Percentiles rank a stretch among this genome's conserved stretches.
Evolutionary conservation across 495 filamentous ascomycete species (phyloP).

Genomic region (Lophiotrema nucula): DNA sequence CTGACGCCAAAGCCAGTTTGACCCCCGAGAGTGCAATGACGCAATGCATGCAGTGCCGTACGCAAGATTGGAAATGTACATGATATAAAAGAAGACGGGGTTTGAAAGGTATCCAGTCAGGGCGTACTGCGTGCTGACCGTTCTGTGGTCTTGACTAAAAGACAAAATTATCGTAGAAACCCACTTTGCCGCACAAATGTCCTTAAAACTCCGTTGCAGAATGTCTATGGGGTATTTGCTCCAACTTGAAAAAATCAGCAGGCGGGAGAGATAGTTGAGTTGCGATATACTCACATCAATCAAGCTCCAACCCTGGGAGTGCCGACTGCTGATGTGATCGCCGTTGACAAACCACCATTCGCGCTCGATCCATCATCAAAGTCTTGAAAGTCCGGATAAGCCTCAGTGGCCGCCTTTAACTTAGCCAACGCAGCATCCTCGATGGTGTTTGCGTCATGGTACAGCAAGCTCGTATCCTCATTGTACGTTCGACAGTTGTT

Average conservation of each 20-base stretch:
- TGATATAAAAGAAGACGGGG: neutral
- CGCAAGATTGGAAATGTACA: neutral
- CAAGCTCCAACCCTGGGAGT: conserved; percentile 72
- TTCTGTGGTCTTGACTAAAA: neutral
- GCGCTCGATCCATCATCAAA: conserved; percentile 58
- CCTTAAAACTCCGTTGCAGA: neutral
- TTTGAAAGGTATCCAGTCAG: neutral
- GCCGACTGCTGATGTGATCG: conserved; percentile 60
- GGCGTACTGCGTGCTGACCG: neutral
- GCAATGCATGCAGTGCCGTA: too few relatives aligned
- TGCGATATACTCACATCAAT: conserved; percentile 31
- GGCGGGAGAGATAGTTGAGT: neutral
- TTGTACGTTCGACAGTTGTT: conserved; percentile 93
- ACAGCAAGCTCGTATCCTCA: conserved; percentile 87
- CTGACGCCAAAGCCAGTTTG: neutral
- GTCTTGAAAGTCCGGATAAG: conserved; percentile 70
- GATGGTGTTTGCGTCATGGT: conserved; percentile 87
- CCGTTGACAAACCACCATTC: conserved; percentile 68
- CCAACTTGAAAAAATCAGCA: conserved; percentile 1
- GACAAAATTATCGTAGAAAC: neutral
- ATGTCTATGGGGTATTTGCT: conserved; percentile 9
- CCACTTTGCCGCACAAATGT: neutral
- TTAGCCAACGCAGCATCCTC: conserved; percentile 60
- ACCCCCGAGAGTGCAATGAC: neutral
- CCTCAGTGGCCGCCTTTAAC: conserved; percentile 66